These are phyloP conservation scores for Diaporthe nobilis DNA, from an alignment of 2,329 filamentous ascomycete genomes.

Conservation along the genomic window DNA sequence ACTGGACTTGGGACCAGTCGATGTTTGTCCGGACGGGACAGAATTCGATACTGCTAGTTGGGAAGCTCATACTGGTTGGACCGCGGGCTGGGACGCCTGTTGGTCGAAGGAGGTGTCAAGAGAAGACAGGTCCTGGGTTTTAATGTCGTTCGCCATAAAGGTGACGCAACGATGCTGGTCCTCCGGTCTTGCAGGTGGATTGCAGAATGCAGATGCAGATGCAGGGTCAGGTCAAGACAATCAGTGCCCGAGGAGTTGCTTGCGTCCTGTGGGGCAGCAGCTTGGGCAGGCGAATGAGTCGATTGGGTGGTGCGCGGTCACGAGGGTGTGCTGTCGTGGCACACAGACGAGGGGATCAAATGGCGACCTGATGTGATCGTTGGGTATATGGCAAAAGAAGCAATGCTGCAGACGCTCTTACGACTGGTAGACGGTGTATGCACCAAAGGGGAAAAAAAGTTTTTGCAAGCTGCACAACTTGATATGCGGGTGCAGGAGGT, in stretches of 20 bases:
- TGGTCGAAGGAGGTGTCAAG: constrained; percentile 49
- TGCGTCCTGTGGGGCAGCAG: constrained; percentile 39
- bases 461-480: constrained; percentile 32
- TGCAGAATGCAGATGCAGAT: constrained; percentile 33
- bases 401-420: constrained; percentile 32
- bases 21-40: constrained; percentile 57
- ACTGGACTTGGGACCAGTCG: constrained; percentile 56
- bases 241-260: constrained; percentile 40
- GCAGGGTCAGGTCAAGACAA: constrained; percentile 40
- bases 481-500: constrained; percentile 26
- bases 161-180: constrained; percentile 34
- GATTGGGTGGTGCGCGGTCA: constrained; percentile 38
- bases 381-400: constrained; percentile 39
- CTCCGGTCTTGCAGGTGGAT: constrained; percentile 43
- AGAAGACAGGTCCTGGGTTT: constrained; percentile 49
- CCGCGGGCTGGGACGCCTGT: constrained; percentile 45
- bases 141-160: constrained; percentile 50
- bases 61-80: constrained; percentile 59
- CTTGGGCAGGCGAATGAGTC: constrained; percentile 37
- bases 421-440: constrained; percentile 36
- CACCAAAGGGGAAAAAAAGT: constrained; percentile 33
- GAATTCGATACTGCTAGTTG: constrained; percentile 52
- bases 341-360: constrained; percentile 37
- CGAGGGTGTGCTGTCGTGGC: constrained; percentile 42
- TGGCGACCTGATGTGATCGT: constrained; percentile 37